Conservation (phyloP, 805 yeast genomes). For the Lipomyces spencermartinsiae region DNA sequence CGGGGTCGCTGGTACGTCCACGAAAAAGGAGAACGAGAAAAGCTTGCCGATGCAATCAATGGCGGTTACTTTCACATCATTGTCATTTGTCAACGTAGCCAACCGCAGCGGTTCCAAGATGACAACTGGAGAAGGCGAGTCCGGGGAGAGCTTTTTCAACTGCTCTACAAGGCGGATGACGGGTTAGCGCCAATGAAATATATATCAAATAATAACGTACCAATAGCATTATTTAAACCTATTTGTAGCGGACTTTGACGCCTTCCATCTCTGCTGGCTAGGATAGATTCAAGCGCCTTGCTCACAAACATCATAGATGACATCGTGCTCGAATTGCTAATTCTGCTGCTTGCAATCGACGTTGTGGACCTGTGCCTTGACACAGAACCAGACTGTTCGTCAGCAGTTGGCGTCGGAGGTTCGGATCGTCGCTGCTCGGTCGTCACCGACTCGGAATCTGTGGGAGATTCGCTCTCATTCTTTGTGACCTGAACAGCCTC, state of each 20-base stretch:
- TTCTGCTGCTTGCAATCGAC: conserved; percentile 9
- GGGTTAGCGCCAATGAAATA: neutral
- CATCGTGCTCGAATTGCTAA: conserved; percentile 12
- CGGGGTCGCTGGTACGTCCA: conserved; percentile 21
- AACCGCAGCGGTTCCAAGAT: conserved; percentile 80
- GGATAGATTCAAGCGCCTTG: conserved; percentile 63
- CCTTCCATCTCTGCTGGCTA: conserved; percentile 65
- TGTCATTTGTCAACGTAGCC: conserved; percentile 64
- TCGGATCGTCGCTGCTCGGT: neutral
- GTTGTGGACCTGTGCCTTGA: conserved; percentile 10
- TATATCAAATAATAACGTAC: conserved; percentile 31
- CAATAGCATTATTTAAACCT: conserved; percentile 47
- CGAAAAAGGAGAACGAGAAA: conserved; percentile 84
- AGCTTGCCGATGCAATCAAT: conserved; percentile 86
- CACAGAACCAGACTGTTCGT: neutral
- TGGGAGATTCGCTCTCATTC: neutral
- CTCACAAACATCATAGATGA: conserved; percentile 56
- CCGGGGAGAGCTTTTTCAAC: conserved; percentile 42
- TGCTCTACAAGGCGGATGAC: conserved; percentile 42
- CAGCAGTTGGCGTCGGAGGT: neutral
- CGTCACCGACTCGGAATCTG: neutral
- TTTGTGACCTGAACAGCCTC: neutral
- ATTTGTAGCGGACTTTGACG: conserved; percentile 51
- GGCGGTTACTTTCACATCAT: conserved; percentile 72
- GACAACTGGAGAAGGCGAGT: conserved; percentile 54